Conservation (phyloP, 345 rosid genomes). For the Passiflora organensis region DNA sequence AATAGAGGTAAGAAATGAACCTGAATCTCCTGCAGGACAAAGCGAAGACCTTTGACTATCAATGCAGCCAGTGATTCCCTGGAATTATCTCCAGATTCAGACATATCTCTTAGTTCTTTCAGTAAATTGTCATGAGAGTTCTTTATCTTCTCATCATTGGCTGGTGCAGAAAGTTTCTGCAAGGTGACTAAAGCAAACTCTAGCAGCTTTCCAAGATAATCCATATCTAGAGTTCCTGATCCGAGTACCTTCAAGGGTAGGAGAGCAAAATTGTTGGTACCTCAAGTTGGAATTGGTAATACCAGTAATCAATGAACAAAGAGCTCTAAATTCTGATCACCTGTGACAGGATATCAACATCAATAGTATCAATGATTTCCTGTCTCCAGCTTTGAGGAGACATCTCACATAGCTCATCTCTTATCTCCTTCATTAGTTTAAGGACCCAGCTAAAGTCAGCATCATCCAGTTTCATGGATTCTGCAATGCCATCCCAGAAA, state of each 20-base stretch:
- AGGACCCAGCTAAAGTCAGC: conserved; percentile 62
- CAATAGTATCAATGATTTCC: conserved; percentile 60
- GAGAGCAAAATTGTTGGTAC: background rate
- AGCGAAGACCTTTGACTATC: conserved; percentile 11
- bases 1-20: background rate
- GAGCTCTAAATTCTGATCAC: conserved; percentile 26
- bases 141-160: conserved; percentile 58
- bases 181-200: conserved; percentile 67
- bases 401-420: conserved; percentile 81
- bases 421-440: conserved; percentile 76
- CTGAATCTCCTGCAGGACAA: background rate
- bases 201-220: conserved; percentile 65
- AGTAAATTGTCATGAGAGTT: conserved; percentile 42
- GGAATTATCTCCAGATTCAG: conserved; percentile 43
- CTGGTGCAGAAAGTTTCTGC: conserved; percentile 78
- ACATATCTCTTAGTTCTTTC: conserved; percentile 53
- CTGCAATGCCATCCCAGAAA: conserved; percentile 76
- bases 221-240: conserved; percentile 63
- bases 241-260: conserved; percentile 45
- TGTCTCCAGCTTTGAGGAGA: conserved; percentile 77
- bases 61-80: conserved; percentile 44
- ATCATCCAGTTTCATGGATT: conserved; percentile 54
- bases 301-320: too few relatives aligned
- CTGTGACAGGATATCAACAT: conserved; percentile 72
- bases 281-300: too few relatives aligned